Base-by-base conservation (phyloP, 1,284 basidiomycete species). In the Heterobasidion annosum region DNA sequence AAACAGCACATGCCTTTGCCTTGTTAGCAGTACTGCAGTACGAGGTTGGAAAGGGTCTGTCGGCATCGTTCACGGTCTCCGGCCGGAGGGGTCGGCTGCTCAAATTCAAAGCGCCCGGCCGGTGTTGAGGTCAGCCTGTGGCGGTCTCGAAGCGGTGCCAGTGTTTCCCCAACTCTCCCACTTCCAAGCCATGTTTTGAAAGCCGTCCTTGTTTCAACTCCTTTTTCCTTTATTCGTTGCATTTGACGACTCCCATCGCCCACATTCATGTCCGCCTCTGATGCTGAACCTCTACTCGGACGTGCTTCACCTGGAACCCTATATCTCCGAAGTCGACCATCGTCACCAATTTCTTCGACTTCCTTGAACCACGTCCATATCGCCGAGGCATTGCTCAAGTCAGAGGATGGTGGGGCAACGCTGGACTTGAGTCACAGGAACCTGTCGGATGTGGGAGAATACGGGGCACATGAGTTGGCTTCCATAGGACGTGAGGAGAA, bases 391-490 rank as follows among this genome's bases (percentile, higher is more conserved):
- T 67, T 90, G 32, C 69, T 73, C 47, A 78, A 73, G 58, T 93
- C 90, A 34, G 71, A 78, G 5, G 92, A 96, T 71, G 72, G 78
- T 55, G 91, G 92, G 16, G 80, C 82, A 54, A 95, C 93, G 5
- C 74, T 97, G 54, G 85, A 92, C 65, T 77, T 97, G 54, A 83
- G 88, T 54, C 85, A 91, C 67, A 81, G 85, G 67, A 78, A 78
- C 44, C 73, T 97, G 42, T 81, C 83, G 3, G 83, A 91, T 56
- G 81, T 97, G 34, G 83, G 82, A 16, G 80, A 83, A 59, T 77
- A 79, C 44, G 88, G 86, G 34, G 86, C 85, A 8, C 79, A 88
- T 58, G 82, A 88, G 64, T 79, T 97, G 9, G 84, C 83, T 19
- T 73, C 70, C 16, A 74, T 83, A 12, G 82, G 82, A 32, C 77